These are phyloP conservation scores for cucumber (Cucumis sativus) DNA, from an alignment of 306 rosid species.

Conservation along the genomic window Cucumber_9930_V3 NC_026658.2:5465501-5466000, in stretches of 20 bases:
- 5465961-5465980: not conserved
- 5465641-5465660: not conserved
- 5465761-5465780: not conserved
- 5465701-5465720: not conserved
- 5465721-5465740: not conserved
- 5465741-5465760: not conserved
- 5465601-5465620: not conserved
- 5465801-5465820: not conserved
- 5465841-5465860: not conserved
- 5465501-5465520: not conserved
- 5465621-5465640: not conserved
- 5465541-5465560: not conserved
- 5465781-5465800: not conserved
- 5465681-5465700: constrained; percentile 6
- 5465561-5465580: not conserved
- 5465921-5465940: not conserved
- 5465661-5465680: not conserved
- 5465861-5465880: not conserved
- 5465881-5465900: not conserved
- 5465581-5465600: not conserved
- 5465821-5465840: not conserved
- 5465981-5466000: not conserved
- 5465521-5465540: not conserved
- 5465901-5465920: not conserved
- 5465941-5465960: not conserved